Evolutionary conservation across 768 basidiomycete species (phyloP), one percentile per base, ranked within the genome.

Genomic region (Neoboletus brunneissimus): DNA sequence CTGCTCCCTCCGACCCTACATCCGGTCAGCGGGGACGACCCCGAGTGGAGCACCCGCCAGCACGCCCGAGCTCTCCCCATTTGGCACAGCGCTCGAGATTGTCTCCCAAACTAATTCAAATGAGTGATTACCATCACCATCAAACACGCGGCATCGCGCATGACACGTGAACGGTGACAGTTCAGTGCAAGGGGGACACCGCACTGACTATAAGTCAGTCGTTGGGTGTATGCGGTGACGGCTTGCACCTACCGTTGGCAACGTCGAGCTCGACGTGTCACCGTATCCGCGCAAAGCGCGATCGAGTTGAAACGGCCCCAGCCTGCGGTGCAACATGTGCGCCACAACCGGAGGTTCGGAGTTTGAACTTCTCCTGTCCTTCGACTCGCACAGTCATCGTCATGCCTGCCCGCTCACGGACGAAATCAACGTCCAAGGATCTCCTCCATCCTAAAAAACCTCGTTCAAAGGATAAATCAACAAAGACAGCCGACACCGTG

Each of bases 371-470:
- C 43, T 60, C 54, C 59, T 73, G 59, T 67, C 56, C 61, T 72
- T 52, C 64, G 57, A 64, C 64, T 64, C 37, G 59, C 55, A 47
- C 52, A 51, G 53, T 50, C 64, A 54, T 61, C 55, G 53, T 45
- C 55, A 81, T 81, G 80, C 76, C 75, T 50, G 77, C 77, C 53
- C 80, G 80, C 53, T 72, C 80, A 51, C 77, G 75, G 56, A 75
- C 77, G 37, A 77, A 75, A 66, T 66, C 79, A 15, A 25, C 60
- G 45, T 37, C 67, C 44, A 64, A 60, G 48, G 61, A 59, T 32
- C 22, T 52, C 20, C 48, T 13, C 25, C 49, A 22, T 5, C 7
- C 25, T 11, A 29, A 40, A 40, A 51, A 18, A 27, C 48, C 20
- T 31, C 61, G 62, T 18, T 4, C 60, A 20, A 71, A 63, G 16